phyloP scores from a whole-genome alignment of 306 rosid genomes.

The Mimosa bimucronata region DNA sequence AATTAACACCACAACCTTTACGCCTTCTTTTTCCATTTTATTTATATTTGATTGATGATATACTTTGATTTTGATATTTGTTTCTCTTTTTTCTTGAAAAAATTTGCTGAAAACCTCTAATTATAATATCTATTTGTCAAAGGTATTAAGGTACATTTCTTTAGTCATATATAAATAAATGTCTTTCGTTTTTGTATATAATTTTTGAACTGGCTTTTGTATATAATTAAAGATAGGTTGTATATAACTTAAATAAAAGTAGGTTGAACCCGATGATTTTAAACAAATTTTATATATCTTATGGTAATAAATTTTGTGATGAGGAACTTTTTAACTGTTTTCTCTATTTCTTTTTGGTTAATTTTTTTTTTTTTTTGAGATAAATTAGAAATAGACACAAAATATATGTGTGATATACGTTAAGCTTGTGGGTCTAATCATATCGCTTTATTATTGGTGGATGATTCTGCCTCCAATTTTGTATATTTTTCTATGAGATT shows the following conservation, averaged over 20 bases:
- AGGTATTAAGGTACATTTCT: too few relatives aligned
- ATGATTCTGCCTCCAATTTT: neutral
- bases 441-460: neutral
- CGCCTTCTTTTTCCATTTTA: neutral
- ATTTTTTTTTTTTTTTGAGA: neutral
- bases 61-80: neutral
- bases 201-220: too few relatives aligned
- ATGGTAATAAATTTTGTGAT: too few relatives aligned
- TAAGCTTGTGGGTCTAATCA: neutral
- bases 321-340: too few relatives aligned
- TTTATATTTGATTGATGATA: neutral
- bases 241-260: too few relatives aligned
- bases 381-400: neutral
- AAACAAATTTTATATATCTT: too few relatives aligned
- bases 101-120: too few relatives aligned
- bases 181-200: too few relatives aligned
- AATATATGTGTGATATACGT: neutral
- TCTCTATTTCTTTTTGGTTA: neutral
- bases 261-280: too few relatives aligned
- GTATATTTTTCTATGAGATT: neutral
- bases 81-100: neutral
- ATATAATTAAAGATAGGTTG: too few relatives aligned
- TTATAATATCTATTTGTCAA: too few relatives aligned
- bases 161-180: too few relatives aligned
- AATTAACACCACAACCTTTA: slow-evolving; percentile 23